Evolutionary conservation across 1,284 basidiomycete species (phyloP).

Genomic region (Cutaneotrichosporon daszewskae): DNA sequence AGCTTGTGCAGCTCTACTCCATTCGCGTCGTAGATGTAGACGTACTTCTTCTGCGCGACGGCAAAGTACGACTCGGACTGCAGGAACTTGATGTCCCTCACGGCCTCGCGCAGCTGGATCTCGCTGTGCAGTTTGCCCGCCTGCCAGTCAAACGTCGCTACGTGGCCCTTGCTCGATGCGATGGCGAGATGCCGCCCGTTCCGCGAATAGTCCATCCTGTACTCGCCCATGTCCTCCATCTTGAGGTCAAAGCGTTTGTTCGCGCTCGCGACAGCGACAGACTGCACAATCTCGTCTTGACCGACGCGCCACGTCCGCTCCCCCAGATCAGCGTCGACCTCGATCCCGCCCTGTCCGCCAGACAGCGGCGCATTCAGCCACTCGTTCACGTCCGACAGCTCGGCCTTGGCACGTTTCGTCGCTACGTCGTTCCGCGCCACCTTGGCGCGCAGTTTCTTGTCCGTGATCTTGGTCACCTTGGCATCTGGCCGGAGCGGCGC

Average conservation of each 20-base stretch:
- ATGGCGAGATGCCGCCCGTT: conserved; percentile 89
- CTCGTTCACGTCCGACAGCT: conserved; percentile 44
- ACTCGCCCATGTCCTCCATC: conserved; percentile 69
- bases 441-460: conserved; percentile 68
- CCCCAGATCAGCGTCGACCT: conserved; percentile 41
- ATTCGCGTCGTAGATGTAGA: conserved; percentile 90
- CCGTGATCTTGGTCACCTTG: conserved; percentile 51
- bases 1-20: conserved; percentile 82
- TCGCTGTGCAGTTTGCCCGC: conserved; percentile 81
- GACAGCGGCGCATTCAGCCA: conserved; percentile 38
- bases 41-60: conserved; percentile 93
- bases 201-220: conserved; percentile 69
- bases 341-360: conserved; percentile 40
- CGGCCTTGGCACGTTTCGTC: conserved; percentile 35
- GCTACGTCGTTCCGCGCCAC: conserved; percentile 57
- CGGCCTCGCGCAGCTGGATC: conserved; percentile 79
- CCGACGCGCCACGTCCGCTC: conserved; percentile 85
- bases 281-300: conserved; percentile 68
- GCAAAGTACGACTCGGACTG: conserved; percentile 91
- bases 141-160: conserved; percentile 95
- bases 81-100: conserved; percentile 87
- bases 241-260: conserved; percentile 72
- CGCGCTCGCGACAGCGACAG: conserved; percentile 67
- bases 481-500: conserved; percentile 28
- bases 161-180: conserved; percentile 74